Conservation (phyloP, 192 early-diverging fungal genomes). For the Geosiphon pyriformis region DNA sequence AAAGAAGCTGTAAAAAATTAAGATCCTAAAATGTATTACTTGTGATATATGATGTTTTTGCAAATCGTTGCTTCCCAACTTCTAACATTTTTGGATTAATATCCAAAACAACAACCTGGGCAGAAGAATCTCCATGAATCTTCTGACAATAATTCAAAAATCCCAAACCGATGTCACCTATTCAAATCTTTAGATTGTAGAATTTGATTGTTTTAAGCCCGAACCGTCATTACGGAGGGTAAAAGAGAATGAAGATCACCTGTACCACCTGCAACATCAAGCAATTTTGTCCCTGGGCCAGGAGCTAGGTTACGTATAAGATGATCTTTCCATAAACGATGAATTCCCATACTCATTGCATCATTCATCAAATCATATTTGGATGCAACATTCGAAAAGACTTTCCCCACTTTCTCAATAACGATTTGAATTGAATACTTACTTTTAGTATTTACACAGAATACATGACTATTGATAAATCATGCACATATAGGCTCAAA, state of each 20-base stretch:
- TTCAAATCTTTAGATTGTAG: neutral
- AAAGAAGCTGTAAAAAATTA: too few species aligned
- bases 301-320: conserved; percentile 83
- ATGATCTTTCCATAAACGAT: conserved; percentile 96
- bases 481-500: neutral
- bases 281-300: conserved; percentile 67
- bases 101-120: conserved; percentile 84
- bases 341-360: conserved; percentile 88
- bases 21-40: conserved; percentile 31
- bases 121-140: conserved; percentile 55
- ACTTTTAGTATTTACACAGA: conserved; percentile 3
- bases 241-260: conserved; percentile 46
- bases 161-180: conserved; percentile 91
- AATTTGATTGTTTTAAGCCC: neutral
- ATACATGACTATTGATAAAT: neutral
- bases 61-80: conserved; percentile 75
- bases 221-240: neutral
- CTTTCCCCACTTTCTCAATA: conserved; percentile 83
- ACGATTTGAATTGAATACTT: too few species aligned
- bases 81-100: conserved; percentile 97
- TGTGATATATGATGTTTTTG: conserved; percentile 42
- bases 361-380: conserved; percentile 99
- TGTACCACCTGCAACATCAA: conserved; percentile 98
- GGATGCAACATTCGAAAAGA: conserved; percentile 91
- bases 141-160: conserved; percentile 82